Base-by-base conservation (phyloP, 2,329 filamentous ascomycete species). In the Piedraia hortae region DNA sequence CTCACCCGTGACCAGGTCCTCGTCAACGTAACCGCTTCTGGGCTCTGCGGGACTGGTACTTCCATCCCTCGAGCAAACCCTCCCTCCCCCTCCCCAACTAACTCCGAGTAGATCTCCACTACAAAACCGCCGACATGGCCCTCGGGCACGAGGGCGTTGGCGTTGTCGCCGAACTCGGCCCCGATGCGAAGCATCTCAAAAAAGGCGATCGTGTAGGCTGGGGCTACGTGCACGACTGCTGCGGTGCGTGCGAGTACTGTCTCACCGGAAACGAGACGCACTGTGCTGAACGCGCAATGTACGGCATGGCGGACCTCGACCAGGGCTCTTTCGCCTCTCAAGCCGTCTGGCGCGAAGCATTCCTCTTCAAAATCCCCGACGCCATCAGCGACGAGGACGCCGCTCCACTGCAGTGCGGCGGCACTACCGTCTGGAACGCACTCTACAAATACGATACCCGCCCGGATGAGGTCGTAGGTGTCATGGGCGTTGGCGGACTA, bases 401-500 rank as follows among this genome's bases (percentile, higher is more conserved):
- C 5, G 53, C 51, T 8, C 53, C 53, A 3, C 32, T 56, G 21
- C 24, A 27, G 52, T 55, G 51, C 33, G 52, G 51, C 23, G 53
- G 53, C 29, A 50, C 50, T 2, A 56, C 53, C 11, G 52, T 56
- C 10, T 57, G 50, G 38, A 50, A 50, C 30, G 48, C 51, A 1
- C 44, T 56, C 4, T 17, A 7, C 10, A 39, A 40, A 24, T 52
- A 54, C 37, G 38, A 45, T 29, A 41, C 48, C 21, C 42, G 47
- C 28, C 40, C 48, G 2, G 53, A 48, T 0, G 45, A 51, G 11
- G 63, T 50, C 6, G 55, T 80, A 29, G 74, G 71, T 8, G 51
- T 82, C 3, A 65, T 77, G 22, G 74, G 73, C 2, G 44, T 56
- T 3, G 52, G 52, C 20, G 52, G 52, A 12, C 53, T 80, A 0